Base-by-base conservation (phyloP, 495 filamentous ascomycete genomes). In the Penicillium pulvis region DNA sequence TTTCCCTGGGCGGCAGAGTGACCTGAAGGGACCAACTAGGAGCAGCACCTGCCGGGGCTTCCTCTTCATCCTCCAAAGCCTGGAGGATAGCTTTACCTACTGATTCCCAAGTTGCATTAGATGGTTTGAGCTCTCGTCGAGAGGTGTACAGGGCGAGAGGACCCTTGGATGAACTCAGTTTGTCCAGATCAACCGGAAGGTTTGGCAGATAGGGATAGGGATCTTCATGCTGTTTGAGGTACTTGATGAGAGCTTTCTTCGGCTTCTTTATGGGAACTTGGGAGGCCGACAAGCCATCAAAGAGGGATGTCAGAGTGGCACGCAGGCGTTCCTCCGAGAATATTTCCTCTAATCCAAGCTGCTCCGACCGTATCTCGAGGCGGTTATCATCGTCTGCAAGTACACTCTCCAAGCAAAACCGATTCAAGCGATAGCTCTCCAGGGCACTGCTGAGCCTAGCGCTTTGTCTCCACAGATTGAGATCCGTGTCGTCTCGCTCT, bases 401-500 rank as follows among this genome's bases (percentile, higher is more conserved):
- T 8, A 94, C 91, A 55, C 93, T 90, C 69, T 99, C 94, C 17
- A 98, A 76, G 61, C 95, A 94, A 66, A 91, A 98, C 35, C 95
- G 84, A 36, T 83, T 86, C 30, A 96, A 80, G 7, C 93, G 83
- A 35, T 82, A 75, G 59, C 92, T 97, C 35, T 86, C 84, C 14
- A 97, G 73, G 55, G 91, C 83, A 30, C 85, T 81, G 10, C 86
- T 88, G 19, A 98, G 81, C 30, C 90, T 85, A 7, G 94, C 89
- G 24, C 90, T 84, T 55, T 90, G 85, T 58, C 94, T 81, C 94
- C 94, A 98, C n/a, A 98, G 79, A 62, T 96, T 93, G 31, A 94
- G 80, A 71, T 98, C 95, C 2, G 92, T 89, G 41, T 96, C 91
- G 68, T 98, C 94, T 43, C 89, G 87, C 60, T 93, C 91, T 24